These are phyloP conservation scores for Excoecaria agallocha DNA, from an alignment of 345 rosid species.

Conservation along the genomic window DNA sequence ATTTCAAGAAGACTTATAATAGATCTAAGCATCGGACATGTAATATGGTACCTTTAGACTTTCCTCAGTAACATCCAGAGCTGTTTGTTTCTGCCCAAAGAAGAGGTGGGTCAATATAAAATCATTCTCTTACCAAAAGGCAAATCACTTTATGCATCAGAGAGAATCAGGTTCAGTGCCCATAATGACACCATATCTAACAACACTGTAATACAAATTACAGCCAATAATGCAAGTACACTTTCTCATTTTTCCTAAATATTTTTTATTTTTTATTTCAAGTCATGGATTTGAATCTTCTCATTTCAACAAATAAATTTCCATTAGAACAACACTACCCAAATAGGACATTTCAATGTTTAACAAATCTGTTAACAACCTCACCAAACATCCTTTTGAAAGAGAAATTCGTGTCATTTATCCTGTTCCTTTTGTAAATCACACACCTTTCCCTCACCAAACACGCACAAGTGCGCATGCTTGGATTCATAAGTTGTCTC, in stretches of 20 bases:
- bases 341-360: background rate
- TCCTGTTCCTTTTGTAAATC: background rate
- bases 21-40: slow-evolving; percentile 9
- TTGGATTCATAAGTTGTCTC: background rate
- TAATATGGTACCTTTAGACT: slow-evolving; percentile 57
- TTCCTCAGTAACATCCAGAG: slow-evolving; percentile 70
- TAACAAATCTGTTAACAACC: background rate
- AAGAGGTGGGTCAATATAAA: slow-evolving; percentile 1
- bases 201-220: background rate
- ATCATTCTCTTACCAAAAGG: background rate
- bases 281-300: background rate
- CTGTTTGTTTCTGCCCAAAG: slow-evolving; percentile 69
- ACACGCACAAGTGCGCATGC: background rate
- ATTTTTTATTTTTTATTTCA: background rate
- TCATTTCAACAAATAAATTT: background rate
- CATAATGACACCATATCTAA: background rate
- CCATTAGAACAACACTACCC: background rate
- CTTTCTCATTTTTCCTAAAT: background rate
- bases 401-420: background rate
- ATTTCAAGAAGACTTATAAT: background rate
- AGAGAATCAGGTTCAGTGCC: background rate
- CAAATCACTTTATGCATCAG: slow-evolving; percentile 1
- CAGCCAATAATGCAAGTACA: background rate
- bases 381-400: background rate
- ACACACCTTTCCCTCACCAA: background rate